phyloP scores from a whole-genome alignment of 202 grass and related monocot genomes.

The Carex arenaria region DNA sequence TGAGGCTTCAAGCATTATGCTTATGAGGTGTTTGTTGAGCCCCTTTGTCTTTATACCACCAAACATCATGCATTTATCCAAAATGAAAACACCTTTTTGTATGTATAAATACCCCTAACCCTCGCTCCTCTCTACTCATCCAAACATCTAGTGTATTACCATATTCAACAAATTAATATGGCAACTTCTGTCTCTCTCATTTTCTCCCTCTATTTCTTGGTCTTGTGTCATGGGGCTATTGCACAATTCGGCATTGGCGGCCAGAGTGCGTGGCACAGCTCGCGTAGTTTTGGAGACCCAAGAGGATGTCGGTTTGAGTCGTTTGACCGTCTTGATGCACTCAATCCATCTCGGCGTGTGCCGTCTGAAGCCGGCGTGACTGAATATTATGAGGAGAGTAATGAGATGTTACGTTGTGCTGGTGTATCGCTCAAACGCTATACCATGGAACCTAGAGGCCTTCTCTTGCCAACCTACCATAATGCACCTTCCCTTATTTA shows the following conservation, averaged over 20 bases:
- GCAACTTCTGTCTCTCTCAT: constrained; percentile 1
- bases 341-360: constrained; percentile 18
- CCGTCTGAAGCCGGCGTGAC: constrained; percentile 27
- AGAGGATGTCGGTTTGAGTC: constrained; percentile 22
- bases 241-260: neutral
- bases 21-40: neutral
- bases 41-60: neutral
- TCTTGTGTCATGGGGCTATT: neutral
- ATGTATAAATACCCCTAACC: constrained; percentile 4
- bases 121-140: neutral
- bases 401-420: constrained; percentile 25
- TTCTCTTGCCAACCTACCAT: constrained; percentile 30
- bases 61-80: neutral
- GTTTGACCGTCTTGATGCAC: neutral
- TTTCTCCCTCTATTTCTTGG: neutral
- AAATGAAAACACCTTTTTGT: neutral
- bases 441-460: constrained; percentile 26
- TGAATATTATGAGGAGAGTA: constrained; percentile 28
- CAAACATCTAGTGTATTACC: neutral
- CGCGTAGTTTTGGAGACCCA: neutral
- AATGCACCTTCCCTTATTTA: constrained; percentile 26
- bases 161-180: neutral
- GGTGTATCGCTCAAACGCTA: constrained; percentile 15
- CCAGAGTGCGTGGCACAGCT: constrained; percentile 6
- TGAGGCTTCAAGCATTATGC: neutral